A percentile compares a stretch with the other conserved stretches of the same genome.
phyloP scores from a whole-genome alignment of 345 rosid species.

The Acer yangbiense region DNA sequence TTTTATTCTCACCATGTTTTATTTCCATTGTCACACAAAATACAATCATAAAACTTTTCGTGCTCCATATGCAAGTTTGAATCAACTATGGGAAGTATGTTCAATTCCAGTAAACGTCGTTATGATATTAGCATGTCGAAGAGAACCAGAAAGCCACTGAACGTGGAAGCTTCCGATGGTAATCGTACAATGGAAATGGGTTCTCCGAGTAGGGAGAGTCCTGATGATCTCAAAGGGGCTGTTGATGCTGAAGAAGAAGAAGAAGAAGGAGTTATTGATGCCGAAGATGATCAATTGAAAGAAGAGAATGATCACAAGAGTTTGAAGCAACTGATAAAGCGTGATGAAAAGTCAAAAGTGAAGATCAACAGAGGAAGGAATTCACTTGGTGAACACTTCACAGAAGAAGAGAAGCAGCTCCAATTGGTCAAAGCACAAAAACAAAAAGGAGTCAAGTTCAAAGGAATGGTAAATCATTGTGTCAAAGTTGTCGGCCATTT shows the following conservation, averaged over 20 bases:
- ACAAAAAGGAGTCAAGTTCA: constrained; percentile 40
- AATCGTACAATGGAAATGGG: not conserved
- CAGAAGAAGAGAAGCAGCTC: constrained; percentile 47
- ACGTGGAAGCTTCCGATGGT: not conserved
- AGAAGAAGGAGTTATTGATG: not conserved
- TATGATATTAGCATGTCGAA: constrained; percentile 68
- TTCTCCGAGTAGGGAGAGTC: not conserved
- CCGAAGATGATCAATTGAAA: constrained; percentile 8
- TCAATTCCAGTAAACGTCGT: constrained; percentile 35
- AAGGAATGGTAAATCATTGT: constrained; percentile 64
- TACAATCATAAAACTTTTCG: constrained; percentile 23
- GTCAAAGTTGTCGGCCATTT: constrained; percentile 60
- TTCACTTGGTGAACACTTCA: constrained; percentile 54
- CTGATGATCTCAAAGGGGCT: not conserved
- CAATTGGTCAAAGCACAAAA: constrained; percentile 49
- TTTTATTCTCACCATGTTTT: constrained; percentile 12
- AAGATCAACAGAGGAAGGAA: constrained; percentile 28
- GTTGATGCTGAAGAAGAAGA: not conserved
- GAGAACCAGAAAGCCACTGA: constrained; percentile 71
- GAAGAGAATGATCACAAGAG: constrained; percentile 43
- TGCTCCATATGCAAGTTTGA: not conserved
- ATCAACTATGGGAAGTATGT: constrained; percentile 46
- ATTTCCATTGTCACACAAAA: constrained; percentile 20
- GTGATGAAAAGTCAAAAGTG: constrained; percentile 25
- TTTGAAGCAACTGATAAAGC: constrained; percentile 60